Base-by-base conservation (phyloP, 345 rosid genomes). In the Gossypium arboreum region DNA sequence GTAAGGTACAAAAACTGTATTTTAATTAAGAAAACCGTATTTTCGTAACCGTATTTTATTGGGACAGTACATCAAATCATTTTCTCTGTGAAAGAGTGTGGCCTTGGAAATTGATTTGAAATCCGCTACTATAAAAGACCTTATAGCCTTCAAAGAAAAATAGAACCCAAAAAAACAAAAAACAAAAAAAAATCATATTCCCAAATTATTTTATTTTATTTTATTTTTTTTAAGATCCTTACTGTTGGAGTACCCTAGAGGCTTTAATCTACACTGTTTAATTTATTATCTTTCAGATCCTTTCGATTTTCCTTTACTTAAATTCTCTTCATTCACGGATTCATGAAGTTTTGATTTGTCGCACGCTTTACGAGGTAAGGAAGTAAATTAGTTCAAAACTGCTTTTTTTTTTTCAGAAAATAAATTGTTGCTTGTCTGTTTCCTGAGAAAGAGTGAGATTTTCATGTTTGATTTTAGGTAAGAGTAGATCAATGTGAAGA, bases 301-400 rank as follows among this genome's bases (percentile, higher is more conserved):
- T 75, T 76, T 70, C 18, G 24, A 66, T 39, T 80, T 34, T 70
- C 74, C 70, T 20, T 63, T 29, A 43, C 48, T 48, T 27, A 55
- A 39, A 51, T 66, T 20, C 41, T 13, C 50, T 65, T 50, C 68
- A 34, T 55, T 51, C 65, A 45, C 17, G 20, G 62, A 74, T 74
- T 68, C 43, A 86, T 91, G 91, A 80, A 75, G 65, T 55, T 81
- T 62, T 91, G 85, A 89, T 81, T 81, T 2, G 0, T 47, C 57
- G 64, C 79, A 4, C 81, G 78, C 76, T 52, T 82, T 25, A 12
- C 82, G 67, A 85, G 85, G 87, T 85, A 39, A 78, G 75, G 22
- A 10, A 18, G 73, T 39, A 24, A 45, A 7, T 54, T 22, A 20
- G 59, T 51, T 34, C 1, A 50, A 16, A 25, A 27, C 59, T 67